Base-by-base conservation (phyloP, 176 grass and related monocot genomes). In the Dactylis glomerata region DNA sequence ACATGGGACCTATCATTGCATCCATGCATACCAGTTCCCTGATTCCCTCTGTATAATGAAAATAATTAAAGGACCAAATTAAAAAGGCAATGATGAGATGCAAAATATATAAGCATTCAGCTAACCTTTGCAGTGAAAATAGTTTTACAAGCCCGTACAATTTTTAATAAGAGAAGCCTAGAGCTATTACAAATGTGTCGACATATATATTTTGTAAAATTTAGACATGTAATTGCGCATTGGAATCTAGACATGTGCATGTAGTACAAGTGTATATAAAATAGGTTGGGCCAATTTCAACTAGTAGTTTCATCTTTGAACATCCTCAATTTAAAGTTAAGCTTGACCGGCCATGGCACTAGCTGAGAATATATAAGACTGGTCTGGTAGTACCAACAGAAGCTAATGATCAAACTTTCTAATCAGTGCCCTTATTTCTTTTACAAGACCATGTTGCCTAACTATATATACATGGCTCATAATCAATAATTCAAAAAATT, bases 1-100 rank as follows among this genome's bases (percentile, higher is more conserved):
- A 86, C 78, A 90, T 86, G 83, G 78, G 82, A 70, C 83, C 87
- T 51, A 78, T 90, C 62, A 82, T 82, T 82, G 78, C 56, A 50
- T 6, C 54, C 72, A 77, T 90, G 78, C 70, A 30, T 84, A 54
- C 42, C 84, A 77, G 20, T 77, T 51, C 71, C 46, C n/a, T 66
- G 62, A n/a, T 73, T 22, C 62, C 46, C 32, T 72, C 22, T 1
- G 74, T 41, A 31, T 31, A 6, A 46, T 23, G 27, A 8, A 70
- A 81, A 62, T 51, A 14, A 85, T 51, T 45, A 73, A 77, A 78
- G 4, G 20, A 4, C 22, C 34, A 23, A 46, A 1, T 10, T 42
- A 10, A 42, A 63, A 76, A 65, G 17, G 33, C 2, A 46, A 75
- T 64, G n/a, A 36, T 40, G 10, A 56, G 14, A 8, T 30, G 33